Percentiles rank a stretch among this genome's conserved stretches.
Conservation (phyloP, 176 grass and related monocot species). For the Phragmites australis region DNA sequence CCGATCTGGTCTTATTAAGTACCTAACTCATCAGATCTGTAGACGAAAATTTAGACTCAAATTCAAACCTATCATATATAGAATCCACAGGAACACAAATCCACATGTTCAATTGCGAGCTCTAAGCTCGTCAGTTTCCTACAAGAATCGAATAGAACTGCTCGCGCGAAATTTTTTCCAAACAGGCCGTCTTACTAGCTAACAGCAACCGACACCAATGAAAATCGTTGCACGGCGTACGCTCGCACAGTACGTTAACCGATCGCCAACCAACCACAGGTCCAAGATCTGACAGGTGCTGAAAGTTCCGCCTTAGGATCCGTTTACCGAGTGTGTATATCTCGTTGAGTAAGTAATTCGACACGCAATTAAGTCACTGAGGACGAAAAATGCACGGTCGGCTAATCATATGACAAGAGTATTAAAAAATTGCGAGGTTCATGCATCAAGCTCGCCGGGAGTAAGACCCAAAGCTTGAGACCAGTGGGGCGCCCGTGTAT, state of each 20-base stretch:
- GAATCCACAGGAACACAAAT: too few relatives aligned
- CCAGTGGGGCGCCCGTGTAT: constrained; percentile 15
- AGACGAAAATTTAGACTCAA: too few relatives aligned
- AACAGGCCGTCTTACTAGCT: neutral
- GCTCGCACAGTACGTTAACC: neutral
- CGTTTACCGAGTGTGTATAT: neutral
- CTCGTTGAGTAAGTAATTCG: neutral
- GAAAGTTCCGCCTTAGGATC: neutral
- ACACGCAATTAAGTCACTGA: constrained; percentile 37
- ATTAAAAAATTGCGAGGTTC: constrained; percentile 35
- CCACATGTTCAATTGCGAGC: too few relatives aligned
- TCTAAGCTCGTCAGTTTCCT: neutral
- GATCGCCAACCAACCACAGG: neutral
- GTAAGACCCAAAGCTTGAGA: constrained; percentile 24
- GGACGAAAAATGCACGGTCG: constrained; percentile 45
- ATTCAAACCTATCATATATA: too few relatives aligned
- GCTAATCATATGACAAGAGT: constrained; percentile 31
- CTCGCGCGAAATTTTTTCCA: neutral
- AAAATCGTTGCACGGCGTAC: neutral
- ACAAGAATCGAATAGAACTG: neutral
- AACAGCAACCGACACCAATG: neutral
- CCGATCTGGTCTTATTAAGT: too few relatives aligned
- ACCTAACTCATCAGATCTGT: too few relatives aligned
- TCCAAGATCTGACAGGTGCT: neutral
- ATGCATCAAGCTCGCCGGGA: constrained; percentile 39